phyloP scores from a whole-genome alignment of 495 filamentous ascomycete genomes.

The Penicillium lividum region DNA sequence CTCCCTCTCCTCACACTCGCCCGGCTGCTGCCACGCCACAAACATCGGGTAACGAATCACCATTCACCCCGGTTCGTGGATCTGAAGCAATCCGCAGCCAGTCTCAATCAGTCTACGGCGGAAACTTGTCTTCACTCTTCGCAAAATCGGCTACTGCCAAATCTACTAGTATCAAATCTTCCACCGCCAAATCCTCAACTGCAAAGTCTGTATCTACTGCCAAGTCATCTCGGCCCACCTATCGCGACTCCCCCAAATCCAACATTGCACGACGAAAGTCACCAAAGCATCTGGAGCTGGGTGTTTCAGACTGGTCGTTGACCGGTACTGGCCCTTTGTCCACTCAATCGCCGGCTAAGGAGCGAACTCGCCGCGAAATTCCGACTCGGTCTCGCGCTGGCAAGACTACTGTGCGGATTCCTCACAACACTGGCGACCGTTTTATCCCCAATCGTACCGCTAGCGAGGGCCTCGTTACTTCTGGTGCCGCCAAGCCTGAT shows the following conservation, averaged over 20 bases:
- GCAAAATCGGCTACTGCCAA: conserved; percentile 56
- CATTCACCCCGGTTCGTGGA: conserved; percentile 76
- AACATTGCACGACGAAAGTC: conserved; percentile 80
- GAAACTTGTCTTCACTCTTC: conserved; percentile 74
- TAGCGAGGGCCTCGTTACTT: conserved; percentile 82
- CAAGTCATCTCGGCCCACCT: conserved; percentile 25
- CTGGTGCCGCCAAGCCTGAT: conserved; percentile 77
- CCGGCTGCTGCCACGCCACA: conserved; percentile 56
- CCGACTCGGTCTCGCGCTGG: conserved; percentile 61
- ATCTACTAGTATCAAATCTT: conserved; percentile 23
- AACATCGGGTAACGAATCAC: conserved; percentile 29
- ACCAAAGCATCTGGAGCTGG: conserved; percentile 81
- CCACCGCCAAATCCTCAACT: conserved; percentile 9
- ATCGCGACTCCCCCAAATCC: conserved; percentile 85
- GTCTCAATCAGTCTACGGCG: conserved; percentile 70
- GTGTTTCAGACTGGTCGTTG: conserved; percentile 88
- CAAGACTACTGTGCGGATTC: conserved; percentile 72
- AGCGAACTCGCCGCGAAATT: conserved; percentile 60
- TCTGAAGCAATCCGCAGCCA: conserved; percentile 51
- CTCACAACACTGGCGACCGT: conserved; percentile 78
- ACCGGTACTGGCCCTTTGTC: conserved; percentile 73
- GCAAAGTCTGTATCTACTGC: not conserved
- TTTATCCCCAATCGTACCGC: conserved; percentile 93
- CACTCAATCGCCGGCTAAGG: conserved; percentile 69
- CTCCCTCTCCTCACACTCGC: conserved; percentile 77